Evolutionary conservation across 805 yeast genomes (phyloP).

Genomic region (Kluyveromyces starmeri): DNA sequence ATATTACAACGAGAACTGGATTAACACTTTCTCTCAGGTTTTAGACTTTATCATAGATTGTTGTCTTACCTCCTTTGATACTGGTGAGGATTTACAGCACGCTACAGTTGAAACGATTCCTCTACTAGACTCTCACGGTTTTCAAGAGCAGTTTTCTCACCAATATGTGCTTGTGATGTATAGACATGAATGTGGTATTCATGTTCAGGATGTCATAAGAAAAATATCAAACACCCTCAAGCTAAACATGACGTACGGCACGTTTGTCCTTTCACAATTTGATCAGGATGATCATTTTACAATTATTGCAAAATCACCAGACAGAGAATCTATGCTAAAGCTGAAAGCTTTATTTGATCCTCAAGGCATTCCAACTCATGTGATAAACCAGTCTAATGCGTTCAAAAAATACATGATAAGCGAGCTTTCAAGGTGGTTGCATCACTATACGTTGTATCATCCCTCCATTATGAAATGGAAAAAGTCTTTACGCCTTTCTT

Average conservation of each 20-base stretch:
- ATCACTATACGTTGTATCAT: conserved; percentile 10
- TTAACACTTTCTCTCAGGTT: conserved; percentile 12
- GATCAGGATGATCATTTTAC: conserved; percentile 15
- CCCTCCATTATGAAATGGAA: conserved; percentile 7
- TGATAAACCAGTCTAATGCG: conserved; percentile 17
- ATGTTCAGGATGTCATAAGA: conserved; percentile 19
- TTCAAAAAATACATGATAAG: conserved; percentile 20
- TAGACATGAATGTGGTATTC: conserved; percentile 19
- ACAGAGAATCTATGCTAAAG: conserved; percentile 12
- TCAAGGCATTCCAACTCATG: conserved; percentile 16
- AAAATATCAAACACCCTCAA: conserved; percentile 17
- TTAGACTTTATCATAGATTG: conserved; percentile 23
- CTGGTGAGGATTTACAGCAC: conserved; percentile 3
- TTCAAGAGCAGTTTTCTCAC: conserved; percentile 4
- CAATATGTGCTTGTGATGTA: conserved; percentile 23
- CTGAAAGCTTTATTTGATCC: conserved; percentile 13
- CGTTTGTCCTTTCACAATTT: conserved; percentile 14
- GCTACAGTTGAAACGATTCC: conserved; percentile 1
- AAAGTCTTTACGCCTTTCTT: conserved; percentile 16
- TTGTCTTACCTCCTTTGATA: conserved; percentile 10
- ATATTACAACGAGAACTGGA: conserved; percentile 1
- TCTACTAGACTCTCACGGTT: conserved; percentile 4
- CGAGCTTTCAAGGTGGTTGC: conserved; percentile 20
- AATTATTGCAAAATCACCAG: conserved; percentile 15
- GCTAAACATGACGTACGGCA: conserved; percentile 21